A percentile compares a stretch with the other conserved stretches of the same genome.
These are phyloP conservation scores for Nepenthes alata DNA, from an alignment of 179 eudicot genomes.

Conservation along the genomic window DNA sequence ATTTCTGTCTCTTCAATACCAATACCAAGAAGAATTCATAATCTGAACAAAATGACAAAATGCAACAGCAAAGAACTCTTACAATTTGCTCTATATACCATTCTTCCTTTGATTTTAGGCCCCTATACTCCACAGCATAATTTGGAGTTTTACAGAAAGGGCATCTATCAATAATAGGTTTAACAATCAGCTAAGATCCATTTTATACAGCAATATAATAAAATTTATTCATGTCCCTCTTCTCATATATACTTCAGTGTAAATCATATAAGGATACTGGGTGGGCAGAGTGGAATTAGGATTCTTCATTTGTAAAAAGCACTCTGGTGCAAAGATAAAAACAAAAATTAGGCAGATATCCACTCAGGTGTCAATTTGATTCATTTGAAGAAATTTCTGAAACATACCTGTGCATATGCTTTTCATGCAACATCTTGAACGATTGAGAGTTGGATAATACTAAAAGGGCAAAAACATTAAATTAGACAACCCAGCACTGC, in stretches of 20 bases:
- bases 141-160: slow-evolving; percentile 91
- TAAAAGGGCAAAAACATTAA: slow-evolving; percentile 17
- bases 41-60: slow-evolving; percentile 1
- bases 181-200: not conserved
- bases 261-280: slow-evolving; percentile 64
- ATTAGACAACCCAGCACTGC: slow-evolving; percentile 9
- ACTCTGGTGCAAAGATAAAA: slow-evolving; percentile 44
- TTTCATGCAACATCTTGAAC: slow-evolving; percentile 95
- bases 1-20: not conserved
- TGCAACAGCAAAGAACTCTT: slow-evolving; percentile 16
- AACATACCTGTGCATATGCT: slow-evolving; percentile 94
- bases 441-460: slow-evolving; percentile 94
- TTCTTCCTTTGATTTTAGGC: slow-evolving; percentile 90
- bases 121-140: slow-evolving; percentile 96
- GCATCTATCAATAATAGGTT: slow-evolving; percentile 63
- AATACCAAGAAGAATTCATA: not conserved
- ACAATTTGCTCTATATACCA: slow-evolving; percentile 90
- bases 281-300: slow-evolving; percentile 93
- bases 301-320: slow-evolving; percentile 98
- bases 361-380: not conserved
- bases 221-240: not conserved
- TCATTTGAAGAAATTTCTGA: not conserved
- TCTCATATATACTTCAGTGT: not conserved
- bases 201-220: not conserved
- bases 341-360: not conserved